phyloP scores from a whole-genome alignment of 352 stramenopile species.

The Pythium vanterpoolii region DNA sequence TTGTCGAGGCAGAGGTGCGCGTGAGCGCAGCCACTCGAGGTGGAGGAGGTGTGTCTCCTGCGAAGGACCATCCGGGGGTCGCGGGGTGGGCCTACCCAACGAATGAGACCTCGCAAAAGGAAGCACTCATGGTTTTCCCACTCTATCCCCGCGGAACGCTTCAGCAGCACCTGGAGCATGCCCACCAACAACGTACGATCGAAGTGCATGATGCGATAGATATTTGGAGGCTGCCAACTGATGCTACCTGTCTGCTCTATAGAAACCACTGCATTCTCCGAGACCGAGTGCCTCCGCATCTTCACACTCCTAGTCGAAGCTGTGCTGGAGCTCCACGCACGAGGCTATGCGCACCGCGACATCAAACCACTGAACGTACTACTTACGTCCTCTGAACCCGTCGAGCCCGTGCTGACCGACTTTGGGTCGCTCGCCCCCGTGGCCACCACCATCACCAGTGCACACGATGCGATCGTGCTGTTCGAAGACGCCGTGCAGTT shows the following conservation, averaged over 20 bases:
- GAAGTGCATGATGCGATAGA: background rate
- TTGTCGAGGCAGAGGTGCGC: constrained; percentile 54
- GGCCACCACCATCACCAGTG: constrained; percentile 22
- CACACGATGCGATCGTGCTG: constrained; percentile 47
- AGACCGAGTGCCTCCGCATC: constrained; percentile 45
- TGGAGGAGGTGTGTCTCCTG: background rate
- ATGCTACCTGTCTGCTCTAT: background rate
- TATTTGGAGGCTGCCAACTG: background rate
- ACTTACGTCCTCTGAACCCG: constrained; percentile 33
- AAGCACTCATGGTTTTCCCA: constrained; percentile 65
- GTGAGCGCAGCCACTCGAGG: background rate
- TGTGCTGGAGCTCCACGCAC: constrained; percentile 48
- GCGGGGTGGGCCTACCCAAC: background rate
- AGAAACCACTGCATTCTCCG: constrained; percentile 37
- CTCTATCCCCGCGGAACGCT: constrained; percentile 51
- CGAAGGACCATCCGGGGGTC: constrained; percentile 3
- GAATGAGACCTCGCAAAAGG: constrained; percentile 24
- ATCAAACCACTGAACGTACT: constrained; percentile 78
- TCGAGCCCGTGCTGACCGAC: constrained; percentile 67
- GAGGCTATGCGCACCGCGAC: constrained; percentile 69
- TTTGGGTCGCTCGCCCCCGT: constrained; percentile 66
- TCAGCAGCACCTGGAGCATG: constrained; percentile 45
- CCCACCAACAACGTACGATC: constrained; percentile 24
- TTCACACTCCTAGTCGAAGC: constrained; percentile 54
- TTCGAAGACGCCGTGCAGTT: constrained; percentile 80